Evolutionary conservation across 2,329 filamentous ascomycete genomes (phyloP).

Genomic region (Clathrospora elynae): DNA sequence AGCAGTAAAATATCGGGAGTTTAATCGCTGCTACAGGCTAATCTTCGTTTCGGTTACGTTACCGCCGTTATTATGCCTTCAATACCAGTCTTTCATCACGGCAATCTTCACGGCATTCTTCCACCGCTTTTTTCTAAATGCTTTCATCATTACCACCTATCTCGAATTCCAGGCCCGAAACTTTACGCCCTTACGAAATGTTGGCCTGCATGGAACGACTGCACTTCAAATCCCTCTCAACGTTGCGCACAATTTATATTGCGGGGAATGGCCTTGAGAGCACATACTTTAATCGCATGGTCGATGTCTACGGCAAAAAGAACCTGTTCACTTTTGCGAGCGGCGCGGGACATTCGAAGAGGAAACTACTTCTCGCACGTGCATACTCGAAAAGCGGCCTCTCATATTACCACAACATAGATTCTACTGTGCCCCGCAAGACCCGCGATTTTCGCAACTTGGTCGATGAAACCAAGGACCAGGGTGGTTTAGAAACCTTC

Average conservation of each 20-base stretch:
- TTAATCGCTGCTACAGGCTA: too few relatives aligned
- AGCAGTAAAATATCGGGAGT: too few relatives aligned
- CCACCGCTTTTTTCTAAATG: background rate
- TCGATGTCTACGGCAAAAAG: constrained; percentile 58
- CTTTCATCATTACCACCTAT: constrained; percentile 2
- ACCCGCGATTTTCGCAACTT: constrained; percentile 48
- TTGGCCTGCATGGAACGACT: constrained; percentile 55
- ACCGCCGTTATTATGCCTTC: too few relatives aligned
- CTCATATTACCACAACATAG: constrained; percentile 49
- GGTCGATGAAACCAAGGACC: constrained; percentile 42
- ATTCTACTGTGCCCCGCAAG: constrained; percentile 6
- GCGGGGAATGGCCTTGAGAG: constrained; percentile 58
- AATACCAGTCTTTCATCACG: background rate
- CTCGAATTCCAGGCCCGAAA: constrained; percentile 47
- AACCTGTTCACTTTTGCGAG: constrained; percentile 60
- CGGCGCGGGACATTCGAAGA: constrained; percentile 52
- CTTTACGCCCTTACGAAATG: constrained; percentile 52
- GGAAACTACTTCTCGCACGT: constrained; percentile 60
- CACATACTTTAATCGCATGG: constrained; percentile 61
- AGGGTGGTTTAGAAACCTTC: constrained; percentile 53
- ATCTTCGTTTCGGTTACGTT: too few relatives aligned
- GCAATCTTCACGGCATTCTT: constrained; percentile 1
- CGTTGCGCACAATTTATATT: constrained; percentile 60
- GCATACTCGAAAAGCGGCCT: constrained; percentile 57
- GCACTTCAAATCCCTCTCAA: constrained; percentile 49